Conservation (phyloP, 495 filamentous ascomycete genomes). For the Penicillium desertorum region DNA sequence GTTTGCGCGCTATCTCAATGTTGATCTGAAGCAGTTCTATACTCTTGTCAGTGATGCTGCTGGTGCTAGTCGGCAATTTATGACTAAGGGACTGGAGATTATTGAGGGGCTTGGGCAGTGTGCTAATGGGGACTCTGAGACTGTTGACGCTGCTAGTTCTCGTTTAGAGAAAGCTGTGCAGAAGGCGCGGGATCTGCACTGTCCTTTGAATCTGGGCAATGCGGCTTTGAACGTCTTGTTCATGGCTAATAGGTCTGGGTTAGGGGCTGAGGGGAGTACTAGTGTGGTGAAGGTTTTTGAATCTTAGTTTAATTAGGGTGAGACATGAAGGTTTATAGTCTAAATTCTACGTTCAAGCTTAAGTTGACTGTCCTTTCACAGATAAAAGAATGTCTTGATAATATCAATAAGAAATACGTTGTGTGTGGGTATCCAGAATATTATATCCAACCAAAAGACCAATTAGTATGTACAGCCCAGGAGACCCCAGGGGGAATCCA, state of each 20-base stretch:
- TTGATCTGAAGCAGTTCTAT: constrained; percentile 65
- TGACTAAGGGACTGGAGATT: constrained; percentile 57
- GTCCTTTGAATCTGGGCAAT: constrained; percentile 45
- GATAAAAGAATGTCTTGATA: constrained; percentile 1
- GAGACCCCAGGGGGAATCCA: neutral
- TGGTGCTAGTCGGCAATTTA: constrained; percentile 62
- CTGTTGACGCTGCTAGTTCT: constrained; percentile 56
- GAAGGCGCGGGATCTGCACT: constrained; percentile 54
- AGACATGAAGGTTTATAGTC: neutral
- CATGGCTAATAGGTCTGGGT: constrained; percentile 36
- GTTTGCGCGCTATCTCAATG: constrained; percentile 60
- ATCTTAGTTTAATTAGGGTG: neutral
- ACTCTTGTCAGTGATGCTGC: constrained; percentile 69
- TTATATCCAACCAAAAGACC: constrained; percentile 9
- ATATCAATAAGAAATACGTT: constrained; percentile 7
- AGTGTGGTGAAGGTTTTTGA: constrained; percentile 42
- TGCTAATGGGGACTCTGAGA: constrained; percentile 27
- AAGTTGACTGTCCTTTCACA: neutral
- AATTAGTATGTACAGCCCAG: constrained; percentile 9
- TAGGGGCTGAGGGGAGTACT: constrained; percentile 33
- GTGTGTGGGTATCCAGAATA: constrained; percentile 13
- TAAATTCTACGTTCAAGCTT: neutral
- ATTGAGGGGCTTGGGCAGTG: constrained; percentile 36
- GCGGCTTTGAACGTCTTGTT: constrained; percentile 40
- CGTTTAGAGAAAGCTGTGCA: constrained; percentile 61